Percentiles rank a stretch among this genome's conserved stretches.
phyloP scores from a whole-genome alignment of 164 flowering plant genomes.

The Vitis rupestris region DNA sequence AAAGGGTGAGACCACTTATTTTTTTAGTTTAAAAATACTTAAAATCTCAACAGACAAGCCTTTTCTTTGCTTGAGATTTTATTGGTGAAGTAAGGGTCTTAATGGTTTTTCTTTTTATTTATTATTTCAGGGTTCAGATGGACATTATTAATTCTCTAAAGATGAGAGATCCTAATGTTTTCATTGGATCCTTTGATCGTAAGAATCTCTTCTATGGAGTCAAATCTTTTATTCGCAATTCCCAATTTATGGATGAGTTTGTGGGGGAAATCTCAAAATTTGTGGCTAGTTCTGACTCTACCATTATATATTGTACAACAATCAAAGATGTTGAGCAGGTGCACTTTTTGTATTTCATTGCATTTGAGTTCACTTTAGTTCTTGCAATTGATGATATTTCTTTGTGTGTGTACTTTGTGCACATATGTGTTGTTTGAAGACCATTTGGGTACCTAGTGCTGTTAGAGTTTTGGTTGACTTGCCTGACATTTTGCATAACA shows the following conservation, averaged over 20 bases:
- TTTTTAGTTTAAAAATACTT: not conserved
- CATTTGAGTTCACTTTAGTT: not conserved
- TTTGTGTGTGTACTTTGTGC: not conserved
- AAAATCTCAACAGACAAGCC: too few species aligned
- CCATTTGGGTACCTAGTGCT: too few species aligned
- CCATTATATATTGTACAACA: constrained; percentile 61
- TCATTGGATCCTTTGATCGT: constrained; percentile 64
- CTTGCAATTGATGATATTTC: not conserved
- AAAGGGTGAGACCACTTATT: too few species aligned
- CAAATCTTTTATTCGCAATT: constrained; percentile 34
- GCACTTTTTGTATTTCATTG: not conserved
- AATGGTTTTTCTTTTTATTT: not conserved
- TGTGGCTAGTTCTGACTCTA: constrained; percentile 38
- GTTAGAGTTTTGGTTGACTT: not conserved
- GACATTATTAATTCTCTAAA: constrained; percentile 54
- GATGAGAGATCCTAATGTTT: constrained; percentile 49
- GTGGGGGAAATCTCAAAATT: constrained; percentile 44
- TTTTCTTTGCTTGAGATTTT: not conserved
- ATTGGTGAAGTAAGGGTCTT: not conserved
- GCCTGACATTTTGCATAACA: not conserved
- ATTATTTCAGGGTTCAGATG: constrained; percentile 42
- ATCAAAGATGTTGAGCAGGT: constrained; percentile 66
- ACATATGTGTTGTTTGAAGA: too few species aligned
- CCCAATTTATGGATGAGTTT: constrained; percentile 39
- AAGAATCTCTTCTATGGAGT: constrained; percentile 60